Conservation (phyloP, 176 grass and related monocot species). For the Cenchrus fungigraminus region DNA sequence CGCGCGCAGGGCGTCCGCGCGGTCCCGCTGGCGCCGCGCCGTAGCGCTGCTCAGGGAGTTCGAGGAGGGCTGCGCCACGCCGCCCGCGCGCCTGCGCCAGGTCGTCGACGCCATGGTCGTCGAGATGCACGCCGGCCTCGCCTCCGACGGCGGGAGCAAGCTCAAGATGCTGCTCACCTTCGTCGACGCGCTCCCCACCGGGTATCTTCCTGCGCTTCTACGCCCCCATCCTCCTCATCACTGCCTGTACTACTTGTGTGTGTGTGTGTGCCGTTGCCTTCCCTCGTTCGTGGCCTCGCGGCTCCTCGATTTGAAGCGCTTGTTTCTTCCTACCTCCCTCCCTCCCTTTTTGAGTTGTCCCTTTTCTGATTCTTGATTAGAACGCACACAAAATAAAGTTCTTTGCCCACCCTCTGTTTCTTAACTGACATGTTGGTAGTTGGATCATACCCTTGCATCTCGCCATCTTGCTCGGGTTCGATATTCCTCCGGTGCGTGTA, state of each 20-base stretch:
- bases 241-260: neutral
- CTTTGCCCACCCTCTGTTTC: neutral
- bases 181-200: constrained; percentile 70
- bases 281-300: neutral
- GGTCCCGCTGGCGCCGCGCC: constrained; percentile 60
- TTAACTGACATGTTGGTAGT: constrained; percentile 33
- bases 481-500: neutral
- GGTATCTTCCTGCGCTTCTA: constrained; percentile 32
- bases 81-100: constrained; percentile 58
- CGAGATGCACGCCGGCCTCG: constrained; percentile 81
- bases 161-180: constrained; percentile 90
- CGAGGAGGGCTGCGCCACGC: constrained; percentile 74
- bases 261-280: neutral
- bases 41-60: constrained; percentile 64
- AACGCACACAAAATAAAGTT: neutral
- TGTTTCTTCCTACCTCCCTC: neutral
- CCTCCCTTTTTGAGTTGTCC: neutral
- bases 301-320: constrained; percentile 33
- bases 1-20: constrained; percentile 47
- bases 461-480: constrained; percentile 13
- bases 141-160: constrained; percentile 83
- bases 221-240: neutral
- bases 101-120: constrained; percentile 85
- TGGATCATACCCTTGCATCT: constrained; percentile 59
- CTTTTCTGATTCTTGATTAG: constrained; percentile 6